Evolutionary conservation across 2,329 filamentous ascomycete genomes (phyloP).

Genomic region (Trichophyton schoenleinii): DNA sequence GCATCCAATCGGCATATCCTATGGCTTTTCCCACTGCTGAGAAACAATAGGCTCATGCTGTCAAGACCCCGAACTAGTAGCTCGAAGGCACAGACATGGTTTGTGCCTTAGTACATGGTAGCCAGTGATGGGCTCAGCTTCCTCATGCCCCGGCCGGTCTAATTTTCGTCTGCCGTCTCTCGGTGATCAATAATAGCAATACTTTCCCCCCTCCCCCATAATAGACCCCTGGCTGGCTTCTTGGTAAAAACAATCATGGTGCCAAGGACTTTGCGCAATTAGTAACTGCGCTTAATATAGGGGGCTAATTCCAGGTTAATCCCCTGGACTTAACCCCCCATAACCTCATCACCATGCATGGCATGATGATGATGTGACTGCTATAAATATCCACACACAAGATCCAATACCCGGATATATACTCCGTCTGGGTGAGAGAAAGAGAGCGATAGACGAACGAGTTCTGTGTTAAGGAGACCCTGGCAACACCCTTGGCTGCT

Average conservation of each 20-base stretch:
- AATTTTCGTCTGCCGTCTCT: not conserved
- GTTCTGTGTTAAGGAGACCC: not conserved
- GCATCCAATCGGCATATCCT: not conserved
- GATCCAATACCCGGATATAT: not conserved
- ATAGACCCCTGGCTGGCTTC: not conserved
- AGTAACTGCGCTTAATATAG: constrained; percentile 1
- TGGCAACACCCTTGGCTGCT: not conserved
- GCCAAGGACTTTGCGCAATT: constrained; percentile 1
- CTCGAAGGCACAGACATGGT: not conserved
- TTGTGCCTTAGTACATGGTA: not conserved
- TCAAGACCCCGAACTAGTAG: not conserved
- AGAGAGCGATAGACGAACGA: not conserved
- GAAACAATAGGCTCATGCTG: not conserved
- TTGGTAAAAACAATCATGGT: not conserved
- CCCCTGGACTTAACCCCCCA: not conserved
- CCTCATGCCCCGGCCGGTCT: not conserved
- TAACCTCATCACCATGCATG: not conserved
- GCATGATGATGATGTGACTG: not conserved
- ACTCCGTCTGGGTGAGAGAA: not conserved
- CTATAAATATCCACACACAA: not conserved
- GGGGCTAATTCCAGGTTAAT: constrained; percentile 1
- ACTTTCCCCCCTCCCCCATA: too few relatives aligned
- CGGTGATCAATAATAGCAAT: not conserved
- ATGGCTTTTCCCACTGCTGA: not conserved
- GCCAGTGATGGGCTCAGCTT: not conserved